Evolutionary conservation across 306 rosid species (phyloP).

Genomic region (Leucaena leucocephala): DNA sequence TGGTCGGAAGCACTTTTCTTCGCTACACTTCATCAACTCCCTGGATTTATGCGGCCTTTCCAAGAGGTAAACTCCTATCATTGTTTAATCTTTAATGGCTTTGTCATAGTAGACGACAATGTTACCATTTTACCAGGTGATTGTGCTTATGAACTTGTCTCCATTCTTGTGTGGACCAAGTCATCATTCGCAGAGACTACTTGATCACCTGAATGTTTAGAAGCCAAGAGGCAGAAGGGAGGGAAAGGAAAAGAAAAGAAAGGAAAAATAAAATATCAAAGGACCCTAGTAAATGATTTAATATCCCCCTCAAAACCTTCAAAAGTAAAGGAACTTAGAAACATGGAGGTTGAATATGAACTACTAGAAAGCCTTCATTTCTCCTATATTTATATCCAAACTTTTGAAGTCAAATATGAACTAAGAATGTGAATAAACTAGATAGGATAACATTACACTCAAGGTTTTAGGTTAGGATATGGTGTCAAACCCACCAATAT

Average conservation of each 20-base stretch:
- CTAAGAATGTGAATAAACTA: background rate
- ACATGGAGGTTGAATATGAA: background rate
- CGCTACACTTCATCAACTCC: conserved; percentile 72
- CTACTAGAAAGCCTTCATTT: background rate
- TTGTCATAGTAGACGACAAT: background rate
- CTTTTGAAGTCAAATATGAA: background rate
- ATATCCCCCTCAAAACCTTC: background rate
- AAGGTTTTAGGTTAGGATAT: background rate
- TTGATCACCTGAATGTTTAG: background rate
- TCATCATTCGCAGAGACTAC: background rate
- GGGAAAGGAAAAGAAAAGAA: background rate
- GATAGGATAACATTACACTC: background rate
- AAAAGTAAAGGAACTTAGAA: background rate
- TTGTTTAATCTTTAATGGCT: conserved; percentile 16
- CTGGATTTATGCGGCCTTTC: conserved; percentile 49
- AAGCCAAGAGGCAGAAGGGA: background rate
- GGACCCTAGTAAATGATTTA: background rate
- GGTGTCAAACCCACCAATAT: background rate
- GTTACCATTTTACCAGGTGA: conserved; percentile 26
- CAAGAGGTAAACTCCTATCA: conserved; percentile 57
- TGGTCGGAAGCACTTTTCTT: conserved; percentile 91
- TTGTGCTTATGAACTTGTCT: conserved; percentile 7
- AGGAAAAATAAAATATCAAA: background rate
- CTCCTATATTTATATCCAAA: background rate
- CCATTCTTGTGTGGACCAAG: background rate